Evolutionary conservation across 2,329 filamentous ascomycete genomes (phyloP).

Genomic region (Phialophora chinensis): DNA sequence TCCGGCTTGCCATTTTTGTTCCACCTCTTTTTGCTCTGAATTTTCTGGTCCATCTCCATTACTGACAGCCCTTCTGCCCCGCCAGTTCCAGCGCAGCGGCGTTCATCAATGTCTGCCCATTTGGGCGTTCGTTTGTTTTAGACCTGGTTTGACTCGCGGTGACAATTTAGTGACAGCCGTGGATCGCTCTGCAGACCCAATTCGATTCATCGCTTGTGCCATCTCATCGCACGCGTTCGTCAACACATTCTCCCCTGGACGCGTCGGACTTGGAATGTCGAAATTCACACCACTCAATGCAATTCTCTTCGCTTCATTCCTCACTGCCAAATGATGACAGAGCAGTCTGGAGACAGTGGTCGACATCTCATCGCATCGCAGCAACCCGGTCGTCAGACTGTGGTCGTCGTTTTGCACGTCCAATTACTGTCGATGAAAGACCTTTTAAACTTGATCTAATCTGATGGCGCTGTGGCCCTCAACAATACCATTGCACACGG

Average conservation of each 20-base stretch:
- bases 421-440: conserved; percentile 50
- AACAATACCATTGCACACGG: neutral
- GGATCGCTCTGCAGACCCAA: neutral
- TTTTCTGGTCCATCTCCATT: neutral
- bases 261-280: conserved; percentile 3
- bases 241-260: neutral
- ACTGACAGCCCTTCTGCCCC: neutral
- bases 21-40: conserved; percentile 2
- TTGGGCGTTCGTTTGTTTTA: neutral
- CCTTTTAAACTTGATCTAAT: conserved; percentile 66
- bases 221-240: neutral
- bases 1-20: conserved; percentile 3
- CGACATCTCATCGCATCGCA: conserved; percentile 6
- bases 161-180: neutral
- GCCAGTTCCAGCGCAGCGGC: neutral
- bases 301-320: neutral
- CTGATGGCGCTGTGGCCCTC: conserved; percentile 49
- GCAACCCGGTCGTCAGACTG: conserved; percentile 29
- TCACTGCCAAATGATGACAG: conserved; percentile 46
- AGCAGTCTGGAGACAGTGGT: conserved; percentile 39
- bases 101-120: neutral
- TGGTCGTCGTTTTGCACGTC: conserved; percentile 26
- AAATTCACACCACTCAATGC: neutral
- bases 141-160: neutral
- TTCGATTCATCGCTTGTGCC: neutral